Evolutionary conservation across 345 rosid species (phyloP).

Genomic region (Dipteronia sinensis): DNA sequence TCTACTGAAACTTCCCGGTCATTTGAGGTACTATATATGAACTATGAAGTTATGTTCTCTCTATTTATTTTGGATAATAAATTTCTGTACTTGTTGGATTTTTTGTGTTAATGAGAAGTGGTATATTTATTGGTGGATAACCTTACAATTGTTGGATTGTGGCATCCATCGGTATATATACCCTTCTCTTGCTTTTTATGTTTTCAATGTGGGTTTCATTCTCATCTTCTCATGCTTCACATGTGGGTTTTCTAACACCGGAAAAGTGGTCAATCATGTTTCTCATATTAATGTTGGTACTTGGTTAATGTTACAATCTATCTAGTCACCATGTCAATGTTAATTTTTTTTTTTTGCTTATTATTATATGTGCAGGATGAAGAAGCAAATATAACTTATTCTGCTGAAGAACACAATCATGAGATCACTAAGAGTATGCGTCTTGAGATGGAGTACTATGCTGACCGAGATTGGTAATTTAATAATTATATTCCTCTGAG

Average conservation of each 20-base stretch:
- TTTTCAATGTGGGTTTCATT: too few relatives aligned
- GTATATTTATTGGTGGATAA: not conserved
- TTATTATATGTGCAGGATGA: slow-evolving; percentile 40
- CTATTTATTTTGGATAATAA: too few relatives aligned
- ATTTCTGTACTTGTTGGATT: too few relatives aligned
- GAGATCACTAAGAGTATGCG: slow-evolving; percentile 87
- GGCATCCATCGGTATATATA: too few relatives aligned
- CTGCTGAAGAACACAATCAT: slow-evolving; percentile 50
- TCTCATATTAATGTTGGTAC: slow-evolving; percentile 12
- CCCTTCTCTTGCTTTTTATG: too few relatives aligned
- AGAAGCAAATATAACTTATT: slow-evolving; percentile 40
- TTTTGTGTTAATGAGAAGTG: too few relatives aligned
- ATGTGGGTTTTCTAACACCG: not conserved
- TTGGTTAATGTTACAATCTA: slow-evolving; percentile 23
- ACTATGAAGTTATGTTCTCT: too few relatives aligned
- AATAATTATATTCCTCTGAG: slow-evolving; percentile 6
- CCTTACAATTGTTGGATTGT: too few relatives aligned
- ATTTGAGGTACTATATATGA: slow-evolving; percentile 46
- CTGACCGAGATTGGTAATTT: slow-evolving; percentile 86
- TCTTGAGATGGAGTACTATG: slow-evolving; percentile 73
- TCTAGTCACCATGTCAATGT: not conserved
- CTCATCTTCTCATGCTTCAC: too few relatives aligned
- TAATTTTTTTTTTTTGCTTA: slow-evolving; percentile 14
- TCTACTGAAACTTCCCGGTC: slow-evolving; percentile 44
- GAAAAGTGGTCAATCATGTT: slow-evolving; percentile 5